Evolutionary conservation across 305 asterid species (phyloP).

Genomic region (Solanum aculeatissimum): DNA sequence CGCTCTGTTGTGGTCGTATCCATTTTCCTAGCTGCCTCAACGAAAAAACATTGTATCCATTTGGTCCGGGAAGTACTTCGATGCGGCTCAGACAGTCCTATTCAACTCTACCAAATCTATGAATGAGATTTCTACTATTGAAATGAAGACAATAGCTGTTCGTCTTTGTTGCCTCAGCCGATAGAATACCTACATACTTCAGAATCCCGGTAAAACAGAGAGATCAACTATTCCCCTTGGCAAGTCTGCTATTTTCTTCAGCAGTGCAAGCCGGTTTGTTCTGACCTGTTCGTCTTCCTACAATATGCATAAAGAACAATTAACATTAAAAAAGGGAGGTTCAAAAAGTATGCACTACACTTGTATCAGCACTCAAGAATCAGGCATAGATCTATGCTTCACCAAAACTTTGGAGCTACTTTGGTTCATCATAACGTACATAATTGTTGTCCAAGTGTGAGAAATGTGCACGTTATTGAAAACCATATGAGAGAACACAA

Average conservation of each 20-base stretch:
- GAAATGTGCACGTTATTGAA: not conserved
- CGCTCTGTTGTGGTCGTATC: not conserved
- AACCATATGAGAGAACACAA: not conserved
- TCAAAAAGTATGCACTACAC: not conserved
- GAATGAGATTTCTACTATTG: no score
- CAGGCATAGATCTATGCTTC: not conserved
- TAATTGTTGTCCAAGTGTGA: not conserved
- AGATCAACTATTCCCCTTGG: conserved; percentile 93
- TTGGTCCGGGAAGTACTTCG: no score
- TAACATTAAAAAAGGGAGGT: not conserved
- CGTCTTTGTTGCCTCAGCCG: not conserved
- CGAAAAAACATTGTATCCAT: not conserved
- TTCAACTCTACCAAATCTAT: no score
- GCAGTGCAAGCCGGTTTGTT: conserved; percentile 77
- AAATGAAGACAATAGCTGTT: not conserved
- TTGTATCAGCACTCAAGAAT: not conserved
- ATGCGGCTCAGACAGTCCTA: no score
- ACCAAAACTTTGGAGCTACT: not conserved
- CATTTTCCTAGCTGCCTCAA: not conserved
- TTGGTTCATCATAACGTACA: not conserved
- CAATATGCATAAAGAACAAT: conserved; percentile 5
- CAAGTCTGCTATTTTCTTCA: conserved; percentile 59
- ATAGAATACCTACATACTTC: not conserved
- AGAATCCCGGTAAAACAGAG: conserved; percentile 69
- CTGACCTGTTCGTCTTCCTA: conserved; percentile 87